phyloP scores from a whole-genome alignment of 345 rosid species.

The Brassica cretica region DNA sequence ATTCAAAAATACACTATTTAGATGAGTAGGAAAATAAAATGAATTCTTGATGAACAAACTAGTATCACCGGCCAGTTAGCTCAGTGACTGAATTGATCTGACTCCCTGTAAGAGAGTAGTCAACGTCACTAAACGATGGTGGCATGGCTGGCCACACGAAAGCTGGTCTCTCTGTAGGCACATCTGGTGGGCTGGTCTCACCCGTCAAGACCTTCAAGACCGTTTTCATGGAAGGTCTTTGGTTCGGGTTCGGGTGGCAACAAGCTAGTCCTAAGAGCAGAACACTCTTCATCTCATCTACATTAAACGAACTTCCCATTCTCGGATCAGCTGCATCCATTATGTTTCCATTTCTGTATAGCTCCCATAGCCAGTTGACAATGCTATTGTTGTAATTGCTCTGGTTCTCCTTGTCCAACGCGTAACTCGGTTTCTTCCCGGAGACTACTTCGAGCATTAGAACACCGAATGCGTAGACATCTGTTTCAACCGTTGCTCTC shows the following conservation, averaged over 20 bases:
- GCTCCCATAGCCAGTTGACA: slow-evolving; percentile 72
- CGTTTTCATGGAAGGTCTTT: slow-evolving; percentile 64
- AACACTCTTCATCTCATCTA: slow-evolving; percentile 48
- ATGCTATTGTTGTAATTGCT: slow-evolving; percentile 50
- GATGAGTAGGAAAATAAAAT: background rate
- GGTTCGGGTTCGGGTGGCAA: slow-evolving; percentile 74
- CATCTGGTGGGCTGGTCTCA: slow-evolving; percentile 51
- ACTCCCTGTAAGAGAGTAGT: slow-evolving; percentile 42
- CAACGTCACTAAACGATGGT: slow-evolving; percentile 50
- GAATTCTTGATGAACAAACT: slow-evolving; percentile 3
- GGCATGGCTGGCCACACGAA: slow-evolving; percentile 78
- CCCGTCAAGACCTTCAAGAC: slow-evolving; percentile 68
- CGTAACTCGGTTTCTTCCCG: slow-evolving; percentile 55
- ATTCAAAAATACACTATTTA: background rate
- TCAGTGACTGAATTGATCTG: slow-evolving; percentile 42
- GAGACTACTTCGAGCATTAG: slow-evolving; percentile 62
- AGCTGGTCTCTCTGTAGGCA: slow-evolving; percentile 64
- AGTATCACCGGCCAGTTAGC: slow-evolving; percentile 46
- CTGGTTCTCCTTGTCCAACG: slow-evolving; percentile 31
- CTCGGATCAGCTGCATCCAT: slow-evolving; percentile 54
- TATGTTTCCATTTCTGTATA: slow-evolving; percentile 48
- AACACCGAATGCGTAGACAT: slow-evolving; percentile 69
- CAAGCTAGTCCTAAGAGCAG: slow-evolving; percentile 73
- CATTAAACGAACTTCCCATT: slow-evolving; percentile 41
- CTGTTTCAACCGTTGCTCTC: slow-evolving; percentile 65